phyloP scores from a whole-genome alignment of 768 basidiomycete species.

The Symmetrospora coprosmae region DNA sequence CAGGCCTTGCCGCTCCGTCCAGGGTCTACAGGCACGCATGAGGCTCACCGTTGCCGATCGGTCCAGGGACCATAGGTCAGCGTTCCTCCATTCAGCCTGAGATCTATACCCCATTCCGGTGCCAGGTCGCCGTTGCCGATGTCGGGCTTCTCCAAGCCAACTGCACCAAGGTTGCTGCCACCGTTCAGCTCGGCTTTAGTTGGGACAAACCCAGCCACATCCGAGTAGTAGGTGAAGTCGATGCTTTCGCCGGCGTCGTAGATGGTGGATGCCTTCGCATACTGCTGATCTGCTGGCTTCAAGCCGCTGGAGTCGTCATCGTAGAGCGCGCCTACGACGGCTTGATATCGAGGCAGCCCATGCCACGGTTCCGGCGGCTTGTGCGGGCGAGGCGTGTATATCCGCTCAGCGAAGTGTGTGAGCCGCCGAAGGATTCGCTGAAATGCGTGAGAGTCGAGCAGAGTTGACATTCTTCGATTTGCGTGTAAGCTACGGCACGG shows the following conservation, averaged over 20 bases:
- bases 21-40: neutral
- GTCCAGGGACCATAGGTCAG: constrained; percentile 91
- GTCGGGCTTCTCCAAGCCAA: constrained; percentile 41
- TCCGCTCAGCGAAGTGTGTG: constrained; percentile 25
- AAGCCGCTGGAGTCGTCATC: neutral
- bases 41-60: constrained; percentile 65
- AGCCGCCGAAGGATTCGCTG: neutral
- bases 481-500: neutral
- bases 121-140: constrained; percentile 73
- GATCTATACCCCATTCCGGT: constrained; percentile 86
- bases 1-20: neutral
- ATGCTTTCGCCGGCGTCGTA: constrained; percentile 55
- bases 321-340: constrained; percentile 23
- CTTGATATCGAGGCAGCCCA: constrained; percentile 40
- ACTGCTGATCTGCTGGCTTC: constrained; percentile 41
- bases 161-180: neutral
- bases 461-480: neutral
- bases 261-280: constrained; percentile 72
- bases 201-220: constrained; percentile 66
- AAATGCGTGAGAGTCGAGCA: neutral
- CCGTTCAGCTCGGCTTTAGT: constrained; percentile 20
- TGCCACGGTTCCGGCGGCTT: constrained; percentile 33
- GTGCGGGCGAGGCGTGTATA: neutral
- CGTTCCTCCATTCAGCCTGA: constrained; percentile 60
- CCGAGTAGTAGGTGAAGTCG: constrained; percentile 73